These are phyloP conservation scores for Eucalyptus marginata DNA, from an alignment of 345 rosid genomes.

Conservation along the genomic window DNA sequence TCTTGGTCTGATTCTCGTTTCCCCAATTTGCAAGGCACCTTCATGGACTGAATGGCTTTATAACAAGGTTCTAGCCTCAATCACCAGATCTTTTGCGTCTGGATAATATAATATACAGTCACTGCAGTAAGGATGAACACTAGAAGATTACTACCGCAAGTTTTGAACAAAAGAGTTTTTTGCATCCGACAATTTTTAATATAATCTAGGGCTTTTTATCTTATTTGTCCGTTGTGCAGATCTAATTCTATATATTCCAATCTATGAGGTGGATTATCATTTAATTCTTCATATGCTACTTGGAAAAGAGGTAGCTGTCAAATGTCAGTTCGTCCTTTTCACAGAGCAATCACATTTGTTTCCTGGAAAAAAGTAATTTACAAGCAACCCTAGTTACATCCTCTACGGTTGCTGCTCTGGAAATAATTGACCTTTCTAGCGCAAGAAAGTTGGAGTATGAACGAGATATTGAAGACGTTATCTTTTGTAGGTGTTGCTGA, in stretches of 20 bases:
- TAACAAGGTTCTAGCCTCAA: slow-evolving; percentile 33
- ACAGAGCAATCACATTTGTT: neutral
- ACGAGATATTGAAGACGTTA: neutral
- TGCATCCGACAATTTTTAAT: neutral
- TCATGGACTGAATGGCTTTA: slow-evolving; percentile 68
- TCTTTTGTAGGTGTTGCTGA: slow-evolving; percentile 31
- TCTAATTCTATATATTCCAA: neutral
- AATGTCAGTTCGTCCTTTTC: neutral
- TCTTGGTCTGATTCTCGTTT: slow-evolving; percentile 51
- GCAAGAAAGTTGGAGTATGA: neutral
- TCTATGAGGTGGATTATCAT: neutral
- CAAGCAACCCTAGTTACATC: neutral
- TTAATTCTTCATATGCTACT: neutral
- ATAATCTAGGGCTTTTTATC: neutral
- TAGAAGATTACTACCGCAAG: neutral
- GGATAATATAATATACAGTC: neutral
- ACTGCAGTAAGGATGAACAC: neutral
- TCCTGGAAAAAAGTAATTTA: neutral
- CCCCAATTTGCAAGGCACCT: slow-evolving; percentile 58
- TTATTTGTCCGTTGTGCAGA: neutral
- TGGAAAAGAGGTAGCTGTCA: neutral
- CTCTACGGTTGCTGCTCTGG: neutral
- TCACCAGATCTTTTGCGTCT: neutral
- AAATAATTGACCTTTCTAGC: neutral
- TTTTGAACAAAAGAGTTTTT: neutral